Base-by-base conservation (phyloP, 2,329 filamentous ascomycete species). In the Lachnellula subtilissima region DNA sequence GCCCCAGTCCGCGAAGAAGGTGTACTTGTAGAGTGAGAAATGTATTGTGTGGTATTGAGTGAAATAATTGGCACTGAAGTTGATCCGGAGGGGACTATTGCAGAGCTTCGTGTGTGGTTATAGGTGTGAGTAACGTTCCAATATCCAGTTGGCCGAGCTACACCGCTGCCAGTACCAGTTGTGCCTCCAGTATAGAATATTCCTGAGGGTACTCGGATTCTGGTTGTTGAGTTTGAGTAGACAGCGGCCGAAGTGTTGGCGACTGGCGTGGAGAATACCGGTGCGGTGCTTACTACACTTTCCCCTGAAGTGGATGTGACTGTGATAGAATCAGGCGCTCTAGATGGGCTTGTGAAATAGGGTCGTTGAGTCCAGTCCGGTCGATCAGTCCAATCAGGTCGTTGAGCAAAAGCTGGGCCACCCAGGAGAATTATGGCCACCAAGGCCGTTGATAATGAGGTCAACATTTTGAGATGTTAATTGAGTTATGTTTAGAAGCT, bases 351-450 rank as follows among this genome's bases (percentile, higher is more conserved):
- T 32, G 8, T 32, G 9, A 32, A 32, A 32, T 11, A 9, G 28
- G 28, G 28, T 32, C 9, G n/a, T 45, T 37, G 42, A 49, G 9
- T 11, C 28, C 17, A 25, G 25, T 45, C 17, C 25, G 25, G 45
- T 45, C 42, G 48, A 56, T 40, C 46, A 50, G 53, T 53, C 23
- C 40, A 40, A 42, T 48, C 56, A 9, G 45, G 47, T n/a, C 11
- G 28, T 47, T 50, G 54, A 35, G 64, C 60, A 43, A 52, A 52
- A 17, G 55, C 42, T 19, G 47, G 17, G 32, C 59, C 23, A 46
- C 61, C 61, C 23, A 65, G 48, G 40, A 60, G 49, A 23, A 64
- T 40, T 14, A 62, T 37, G 17, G 63, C 62, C 43, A 55, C 50
- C 52, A 65, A 57, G 54, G 60, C 62, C 11, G 53, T 50, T 48